phyloP scores from a whole-genome alignment of 2,329 filamentous ascomycete species.

The Pseudopithomyces chartarum region DNA sequence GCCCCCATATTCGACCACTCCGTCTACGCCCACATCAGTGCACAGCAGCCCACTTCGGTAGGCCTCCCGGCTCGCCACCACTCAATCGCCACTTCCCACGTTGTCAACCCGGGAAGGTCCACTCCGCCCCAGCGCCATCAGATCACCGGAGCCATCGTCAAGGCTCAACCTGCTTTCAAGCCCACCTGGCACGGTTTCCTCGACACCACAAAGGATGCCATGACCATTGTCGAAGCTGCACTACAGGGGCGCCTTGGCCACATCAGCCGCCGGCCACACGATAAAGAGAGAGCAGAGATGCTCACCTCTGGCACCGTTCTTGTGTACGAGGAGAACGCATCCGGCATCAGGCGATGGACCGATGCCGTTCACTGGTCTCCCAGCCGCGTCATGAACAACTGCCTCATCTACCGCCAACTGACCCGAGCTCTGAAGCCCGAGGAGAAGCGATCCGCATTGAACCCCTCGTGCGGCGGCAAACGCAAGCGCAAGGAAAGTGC shows the following conservation, averaged over 20 bases:
- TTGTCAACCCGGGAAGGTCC: conserved; percentile 26
- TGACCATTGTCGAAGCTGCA: conserved; percentile 80
- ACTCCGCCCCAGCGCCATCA: conserved; percentile 37
- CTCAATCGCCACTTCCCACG: conserved; percentile 37
- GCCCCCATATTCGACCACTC: conserved; percentile 37
- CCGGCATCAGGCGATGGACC: conserved; percentile 93
- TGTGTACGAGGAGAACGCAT: conserved; percentile 89
- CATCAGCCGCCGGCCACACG: conserved; percentile 82
- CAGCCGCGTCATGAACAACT: conserved; percentile 82
- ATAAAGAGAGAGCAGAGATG: conserved; percentile 75
- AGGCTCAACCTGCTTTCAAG: conserved; percentile 53
- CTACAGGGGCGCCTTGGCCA: conserved; percentile 72
- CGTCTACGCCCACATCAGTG: conserved; percentile 31
- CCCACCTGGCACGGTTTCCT: conserved; percentile 73
- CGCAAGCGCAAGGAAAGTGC: conserved; percentile 43
- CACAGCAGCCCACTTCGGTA: conserved; percentile 25
- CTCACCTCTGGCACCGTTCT: conserved; percentile 87
- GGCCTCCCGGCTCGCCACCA: conserved; percentile 32
- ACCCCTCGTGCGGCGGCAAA: conserved; percentile 42
- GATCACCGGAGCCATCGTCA: conserved; percentile 35
- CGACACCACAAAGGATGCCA: conserved; percentile 72
- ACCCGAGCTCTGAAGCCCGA: conserved; percentile 42
- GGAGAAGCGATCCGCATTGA: conserved; percentile 43
- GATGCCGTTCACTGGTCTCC: conserved; percentile 92
- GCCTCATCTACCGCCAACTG: conserved; percentile 83